These are phyloP conservation scores for Neonectria faginata DNA, from an alignment of 2,329 filamentous ascomycete genomes.

Conservation along the genomic window DNA sequence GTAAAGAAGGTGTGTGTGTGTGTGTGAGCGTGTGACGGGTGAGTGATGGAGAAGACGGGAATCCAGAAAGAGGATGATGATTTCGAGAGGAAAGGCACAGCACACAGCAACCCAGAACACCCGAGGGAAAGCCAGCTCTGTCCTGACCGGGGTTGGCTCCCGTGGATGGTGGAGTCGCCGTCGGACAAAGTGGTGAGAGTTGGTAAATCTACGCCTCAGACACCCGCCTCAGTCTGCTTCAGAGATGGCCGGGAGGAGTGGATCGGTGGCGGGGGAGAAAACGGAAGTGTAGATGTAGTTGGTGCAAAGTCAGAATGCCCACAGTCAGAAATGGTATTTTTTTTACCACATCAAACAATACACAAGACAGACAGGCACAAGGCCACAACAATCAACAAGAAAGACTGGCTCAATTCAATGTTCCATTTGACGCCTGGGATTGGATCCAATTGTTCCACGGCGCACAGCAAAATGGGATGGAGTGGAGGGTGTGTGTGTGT, in stretches of 20 bases:
- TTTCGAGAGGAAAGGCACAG: conserved; percentile 5
- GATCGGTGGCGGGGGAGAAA: conserved; percentile 27
- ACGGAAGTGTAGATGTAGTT: neutral
- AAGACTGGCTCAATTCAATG: neutral
- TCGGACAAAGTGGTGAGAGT: conserved; percentile 15
- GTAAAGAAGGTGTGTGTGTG: neutral
- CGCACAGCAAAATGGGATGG: neutral
- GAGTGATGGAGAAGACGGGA: neutral
- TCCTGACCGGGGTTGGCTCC: neutral
- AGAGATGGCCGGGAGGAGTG: conserved; percentile 26
- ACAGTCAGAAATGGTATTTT: neutral
- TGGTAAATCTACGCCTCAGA: too few relatives aligned
- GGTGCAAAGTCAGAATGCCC: neutral
- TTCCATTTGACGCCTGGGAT: neutral
- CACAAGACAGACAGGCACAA: neutral
- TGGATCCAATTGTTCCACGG: neutral
- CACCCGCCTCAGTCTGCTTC: neutral
- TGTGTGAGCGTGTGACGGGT: neutral
- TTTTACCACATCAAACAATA: conserved; percentile 2
- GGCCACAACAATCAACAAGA: neutral
- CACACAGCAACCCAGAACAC: neutral
- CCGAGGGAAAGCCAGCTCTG: neutral
- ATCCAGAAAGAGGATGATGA: neutral
- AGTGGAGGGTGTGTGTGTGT: too few relatives aligned
- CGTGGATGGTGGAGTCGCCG: conserved; percentile 12